Evolutionary conservation across 2,329 filamentous ascomycete genomes (phyloP), one percentile per base, ranked within the genome.

Genomic region (Nemania abortiva): DNA sequence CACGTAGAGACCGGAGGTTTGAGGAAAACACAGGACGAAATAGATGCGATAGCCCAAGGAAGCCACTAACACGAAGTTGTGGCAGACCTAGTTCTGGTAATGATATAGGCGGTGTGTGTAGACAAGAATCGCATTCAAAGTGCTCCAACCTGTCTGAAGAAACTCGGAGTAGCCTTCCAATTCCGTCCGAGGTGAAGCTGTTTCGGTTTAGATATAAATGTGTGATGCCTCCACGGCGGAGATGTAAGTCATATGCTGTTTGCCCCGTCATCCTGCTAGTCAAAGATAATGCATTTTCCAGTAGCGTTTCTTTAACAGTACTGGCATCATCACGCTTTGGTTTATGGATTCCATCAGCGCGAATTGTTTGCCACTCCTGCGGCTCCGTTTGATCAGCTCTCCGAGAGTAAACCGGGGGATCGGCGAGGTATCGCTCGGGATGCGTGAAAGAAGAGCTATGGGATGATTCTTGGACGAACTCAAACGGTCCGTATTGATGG

Each of bases 131-230:
- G 66, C 86, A 87, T 53, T 88, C 84, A 7, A 90, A 79, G 54
- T 84, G 79, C 72, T 89, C 82, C 0, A 91, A 74, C 7, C 84
- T 82, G 7, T 84, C 87, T 7, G 77, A 78, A 7, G 80, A 82
- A 1, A 71, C 73, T 18, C 79, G 77, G 1, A 90, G 74, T 3
- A 89, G 70, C 18, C 74, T 79, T 50, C 81, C 78, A 1, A 89
- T 61, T 0, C 83, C 85, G 0, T 77, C 64, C 0, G 81, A 76
- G 0, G 86, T 85, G 47, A 90, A 74, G 0, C 74, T 73, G 65
- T 87, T 90, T 39, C 80, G 79, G 31, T 85, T 86, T 11, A 91
- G 69, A 57, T 84, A 82, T 18, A 91, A 76, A 70, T 90, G 88
- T 0, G 88, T 89, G 54, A 90, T 74, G 2, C 82, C 83, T 1